These are phyloP conservation scores for Quercus bicolor DNA, from an alignment of 306 rosid genomes.

Conservation along the genomic window DNA sequence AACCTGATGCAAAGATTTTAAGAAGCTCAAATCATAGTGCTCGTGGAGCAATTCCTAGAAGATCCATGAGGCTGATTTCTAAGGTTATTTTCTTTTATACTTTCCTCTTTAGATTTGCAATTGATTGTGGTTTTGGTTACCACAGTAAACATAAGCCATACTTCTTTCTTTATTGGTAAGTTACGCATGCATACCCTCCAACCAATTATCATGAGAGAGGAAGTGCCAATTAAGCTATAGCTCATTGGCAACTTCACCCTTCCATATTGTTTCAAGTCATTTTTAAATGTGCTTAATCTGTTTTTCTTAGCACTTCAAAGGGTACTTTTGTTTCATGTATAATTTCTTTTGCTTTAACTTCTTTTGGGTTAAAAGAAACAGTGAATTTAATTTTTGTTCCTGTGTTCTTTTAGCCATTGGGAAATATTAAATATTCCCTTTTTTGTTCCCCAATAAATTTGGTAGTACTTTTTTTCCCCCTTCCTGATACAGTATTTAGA, in stretches of 20 bases:
- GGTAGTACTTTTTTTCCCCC: not conserved
- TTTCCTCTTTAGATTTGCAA: not conserved
- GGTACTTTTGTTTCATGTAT: not conserved
- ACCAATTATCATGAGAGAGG: no score
- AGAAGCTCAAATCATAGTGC: slow-evolving; percentile 45
- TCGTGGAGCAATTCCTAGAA: slow-evolving; percentile 36
- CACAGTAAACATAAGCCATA: not conserved
- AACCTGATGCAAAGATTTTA: slow-evolving; percentile 39
- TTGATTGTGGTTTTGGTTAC: not conserved
- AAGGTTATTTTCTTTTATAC: slow-evolving; percentile 38
- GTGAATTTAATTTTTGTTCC: not conserved
- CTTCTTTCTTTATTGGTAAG: no score
- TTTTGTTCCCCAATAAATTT: not conserved
- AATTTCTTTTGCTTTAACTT: not conserved
- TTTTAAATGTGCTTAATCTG: not conserved
- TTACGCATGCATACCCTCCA: no score
- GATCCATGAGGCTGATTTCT: slow-evolving; percentile 50
- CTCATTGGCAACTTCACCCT: no score
- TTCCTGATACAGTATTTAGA: no score
- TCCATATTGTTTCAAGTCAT: not conserved
- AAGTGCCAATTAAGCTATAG: no score
- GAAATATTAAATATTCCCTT: not conserved
- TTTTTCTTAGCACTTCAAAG: not conserved
- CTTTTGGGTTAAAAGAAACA: not conserved
- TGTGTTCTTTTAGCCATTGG: not conserved